Conservation (phyloP, 2,329 filamentous ascomycete species). For the Aspergillus calidoustus region DNA sequence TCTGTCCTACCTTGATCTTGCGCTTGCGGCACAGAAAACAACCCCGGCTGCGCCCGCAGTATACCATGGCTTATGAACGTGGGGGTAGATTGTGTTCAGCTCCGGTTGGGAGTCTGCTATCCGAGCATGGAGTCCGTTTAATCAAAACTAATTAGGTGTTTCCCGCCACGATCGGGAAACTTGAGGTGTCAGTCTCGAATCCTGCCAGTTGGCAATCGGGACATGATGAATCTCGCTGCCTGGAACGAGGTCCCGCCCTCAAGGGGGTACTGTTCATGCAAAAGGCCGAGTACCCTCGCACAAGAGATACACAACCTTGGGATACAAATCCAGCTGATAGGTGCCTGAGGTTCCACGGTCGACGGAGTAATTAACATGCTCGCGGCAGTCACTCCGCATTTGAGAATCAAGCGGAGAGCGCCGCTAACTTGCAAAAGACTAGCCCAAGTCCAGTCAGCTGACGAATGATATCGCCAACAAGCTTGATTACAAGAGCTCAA, state of each 20-base stretch:
- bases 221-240: conserved; percentile 17
- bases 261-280: neutral
- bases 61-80: conserved; percentile 38
- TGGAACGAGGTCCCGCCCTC: neutral
- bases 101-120: neutral
- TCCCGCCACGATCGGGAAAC: neutral
- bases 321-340: neutral
- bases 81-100: neutral
- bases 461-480: conserved; percentile 10
- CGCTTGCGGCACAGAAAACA: conserved; percentile 46
- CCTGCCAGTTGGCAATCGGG: conserved; percentile 18
- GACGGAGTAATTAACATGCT: neutral
- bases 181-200: conserved; percentile 6
- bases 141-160: neutral
- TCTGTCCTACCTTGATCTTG: conserved; percentile 44
- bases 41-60: conserved; percentile 46
- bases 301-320: neutral
- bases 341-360: neutral
- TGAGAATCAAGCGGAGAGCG: conserved; percentile 17
- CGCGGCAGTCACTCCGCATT: neutral
- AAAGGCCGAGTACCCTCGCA: neutral
- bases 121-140: neutral
- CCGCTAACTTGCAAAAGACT: neutral
- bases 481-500: neutral
- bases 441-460: conserved; percentile 10